These are phyloP conservation scores for Oryza punctata DNA, from an alignment of 176 grass and related monocot species.

Conservation along the genomic window DNA sequence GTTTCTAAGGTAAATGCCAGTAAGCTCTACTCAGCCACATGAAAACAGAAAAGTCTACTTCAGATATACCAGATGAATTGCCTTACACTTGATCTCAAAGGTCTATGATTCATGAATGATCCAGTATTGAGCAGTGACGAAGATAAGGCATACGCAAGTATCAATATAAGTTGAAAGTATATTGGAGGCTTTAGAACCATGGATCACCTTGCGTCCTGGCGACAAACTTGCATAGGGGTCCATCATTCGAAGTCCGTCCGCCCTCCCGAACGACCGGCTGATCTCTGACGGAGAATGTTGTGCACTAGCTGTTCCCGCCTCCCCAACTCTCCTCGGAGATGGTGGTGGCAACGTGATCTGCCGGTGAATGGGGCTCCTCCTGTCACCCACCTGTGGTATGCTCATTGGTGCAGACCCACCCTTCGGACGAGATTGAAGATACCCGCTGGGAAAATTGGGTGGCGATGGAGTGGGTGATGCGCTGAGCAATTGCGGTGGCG, in stretches of 20 bases:
- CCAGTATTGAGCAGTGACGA: not conserved
- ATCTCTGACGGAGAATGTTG: slow-evolving; percentile 66
- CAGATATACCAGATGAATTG: not conserved
- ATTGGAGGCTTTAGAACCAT: not conserved
- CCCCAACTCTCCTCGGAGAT: slow-evolving; percentile 60
- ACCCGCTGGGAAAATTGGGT: slow-evolving; percentile 54
- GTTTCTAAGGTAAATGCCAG: not conserved
- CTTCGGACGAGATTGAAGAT: slow-evolving; percentile 47
- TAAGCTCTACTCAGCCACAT: not conserved
- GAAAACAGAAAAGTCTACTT: not conserved
- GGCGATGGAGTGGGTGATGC: slow-evolving; percentile 80
- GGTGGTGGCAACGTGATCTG: slow-evolving; percentile 64
- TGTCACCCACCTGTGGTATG: slow-evolving; percentile 50
- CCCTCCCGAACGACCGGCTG: slow-evolving; percentile 54
- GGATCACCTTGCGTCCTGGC: slow-evolving; percentile 69
- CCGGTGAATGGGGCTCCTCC: slow-evolving; percentile 54
- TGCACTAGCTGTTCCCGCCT: slow-evolving; percentile 24
- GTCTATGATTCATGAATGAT: slow-evolving; percentile 1
- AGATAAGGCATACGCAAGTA: not conserved
- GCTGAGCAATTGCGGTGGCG: slow-evolving; percentile 48
- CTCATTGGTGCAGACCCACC: slow-evolving; percentile 57
- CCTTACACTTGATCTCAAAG: not conserved
- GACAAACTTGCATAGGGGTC: slow-evolving; percentile 61
- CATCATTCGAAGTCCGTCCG: slow-evolving; percentile 46
- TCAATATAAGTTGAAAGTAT: not conserved